Base-by-base conservation (phyloP, 352 stramenopile genomes). In the Phytophthora citricola region DNA sequence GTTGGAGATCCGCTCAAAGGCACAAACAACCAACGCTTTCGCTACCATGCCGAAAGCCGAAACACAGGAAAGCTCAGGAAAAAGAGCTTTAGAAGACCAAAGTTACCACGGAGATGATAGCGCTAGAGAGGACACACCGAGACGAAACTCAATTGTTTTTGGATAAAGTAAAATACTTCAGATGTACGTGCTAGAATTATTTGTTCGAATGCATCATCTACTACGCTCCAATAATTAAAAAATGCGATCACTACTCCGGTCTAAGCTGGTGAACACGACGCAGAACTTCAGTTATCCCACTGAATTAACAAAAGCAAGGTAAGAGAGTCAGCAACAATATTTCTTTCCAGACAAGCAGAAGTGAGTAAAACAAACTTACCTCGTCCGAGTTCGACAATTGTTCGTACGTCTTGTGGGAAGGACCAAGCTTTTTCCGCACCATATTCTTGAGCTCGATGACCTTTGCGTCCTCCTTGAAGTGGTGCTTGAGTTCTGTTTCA, bases 401-500 rank as follows among this genome's bases (percentile, higher is more conserved):
- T 10, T 68, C 81, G 60, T 91, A 93, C 26, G 79, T 76, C 62
- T 79, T 81, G 56, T 87, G 83, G 4, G 70, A 75, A 5, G 77
- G 69, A 60, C 81, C 78, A 36, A 93, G 56, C 39, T 76, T 83
- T 58, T 80, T 76, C 27, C 85, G 79, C 56, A 93, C 76, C 49
- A 89, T 75, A 47, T 90, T 89, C 73, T 88, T 92, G 36, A 93
- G 71, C 67, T 91, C 85, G 46, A 91, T 74, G 8, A 91, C 85
- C 69, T 92, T 92, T 27, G 71, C 73, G 55, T 90, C 83, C 10
- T 91, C 77, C 36, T 85, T 72, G 34, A 84, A 86, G 47, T 74
- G 68, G 14, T 63, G 29, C 14, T 69, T 75, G 5, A 46, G 24
- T 40, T 79, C 77, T 12, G 57, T 56, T 26, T 71, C 63, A 24